phyloP scores from a whole-genome alignment of 164 flowering plant species.

The Vitis vinifera region ASM3070453v1 NC_081808.1:21586001-21586500 shows the following conservation, averaged over 20 bases:
- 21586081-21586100: conserved; percentile 59
- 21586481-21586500: no score
- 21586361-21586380: not conserved
- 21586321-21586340: not conserved
- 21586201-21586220: no score
- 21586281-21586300: no score
- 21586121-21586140: conserved; percentile 62
- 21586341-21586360: not conserved
- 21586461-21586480: no score
- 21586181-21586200: not conserved
- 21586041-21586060: conserved; percentile 21
- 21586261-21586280: no score
- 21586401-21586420: not conserved
- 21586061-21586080: conserved; percentile 33
- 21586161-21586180: not conserved
- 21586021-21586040: conserved; percentile 19
- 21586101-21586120: conserved; percentile 90
- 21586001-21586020: not conserved
- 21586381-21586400: not conserved
- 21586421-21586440: no score
- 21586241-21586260: no score
- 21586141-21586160: conserved; percentile 67
- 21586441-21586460: no score
- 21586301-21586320: no score
- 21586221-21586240: no score